Evolutionary conservation across 2,329 filamentous ascomycete species (phyloP), one percentile per base, ranked within the genome.

Genomic region (Metarhizium anisopliae): DNA sequence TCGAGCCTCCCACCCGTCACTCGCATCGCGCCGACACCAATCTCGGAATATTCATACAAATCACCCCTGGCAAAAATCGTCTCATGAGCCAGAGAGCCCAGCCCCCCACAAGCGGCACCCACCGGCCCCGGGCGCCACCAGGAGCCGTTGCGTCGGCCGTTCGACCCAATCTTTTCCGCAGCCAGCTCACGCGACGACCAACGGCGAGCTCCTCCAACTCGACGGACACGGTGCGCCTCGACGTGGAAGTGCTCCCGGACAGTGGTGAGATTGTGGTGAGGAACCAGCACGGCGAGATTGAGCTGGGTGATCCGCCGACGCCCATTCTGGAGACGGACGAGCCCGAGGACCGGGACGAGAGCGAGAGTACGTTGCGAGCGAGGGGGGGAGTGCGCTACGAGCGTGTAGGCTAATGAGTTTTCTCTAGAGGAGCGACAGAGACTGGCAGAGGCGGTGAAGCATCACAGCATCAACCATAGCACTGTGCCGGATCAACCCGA

Each of bases 401-500:
- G 2, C 20, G 20, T 25, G 20, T 25, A 25, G 20, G 20, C 20
- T 25, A 25, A 25, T 25, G 20, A 25, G 20, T 25, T 25, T 25
- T 25, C 20, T 25, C 3, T 25, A 84, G 81, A 77, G 55, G 83
- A 86, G 64, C 74, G 80, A 53, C 82, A 86, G 64, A 73, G 77
- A 52, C 67, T 86, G 11, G 76, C 80, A 29, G 83, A 86, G 59
- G 81, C 80, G 1, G 79, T 87, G 38, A 83, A 78, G 64, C 79
- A 82, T 63, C 80, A 85, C 65, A 78, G 81, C 61, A 75, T 81
- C 56, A 78, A 78, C 61, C 76, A 78, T 59, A 78, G 76, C 62
- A 72, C 74, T 51, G 72, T 78, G 51, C 77, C 83, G 10, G 82
- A 82, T 62, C 84, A 87, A 60, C 81, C 83, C 52, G 83, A 86